Base-by-base conservation (phyloP, 2,329 filamentous ascomycete species). In the Gyromitra esculenta region DNA sequence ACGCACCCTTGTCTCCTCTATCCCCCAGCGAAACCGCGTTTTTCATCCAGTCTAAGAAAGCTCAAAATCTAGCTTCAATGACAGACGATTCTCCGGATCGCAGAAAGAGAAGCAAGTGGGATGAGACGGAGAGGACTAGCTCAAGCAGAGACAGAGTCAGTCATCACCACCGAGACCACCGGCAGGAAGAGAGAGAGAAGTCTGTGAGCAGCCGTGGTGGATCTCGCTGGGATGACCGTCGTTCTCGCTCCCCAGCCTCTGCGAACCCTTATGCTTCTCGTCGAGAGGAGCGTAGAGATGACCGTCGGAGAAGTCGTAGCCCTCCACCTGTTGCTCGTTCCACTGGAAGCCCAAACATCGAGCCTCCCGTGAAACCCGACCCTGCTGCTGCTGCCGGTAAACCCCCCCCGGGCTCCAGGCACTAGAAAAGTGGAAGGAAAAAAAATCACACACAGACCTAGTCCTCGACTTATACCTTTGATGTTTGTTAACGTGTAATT, bases 341-440 rank as follows among this genome's bases (percentile, higher is more conserved):
- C 60, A 86, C 87, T 48, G 65, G 54, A 56, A 75, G 75, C 11
- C 64, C 75, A 6, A 62, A 50, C 9, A 43, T 39, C 4, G 56
- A 75, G n/a, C 84, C 84, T 63, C 82, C 82, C 45, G 84, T 84
- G 48, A 89, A 88, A 77, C 84, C 86, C 68, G 92, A 94, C 84
- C 90, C 92, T 75, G 91, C 91, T 8, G 91, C 91, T 37, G 93
- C 93, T 62, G 92, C 92, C 81, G 92, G 92, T 94, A 87, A 65
- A 86, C 82, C 79, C 25, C 18, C 2, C 2, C 4, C 25, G 25
- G 25, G 2, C 25, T 31, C 25, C 25, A 31, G 25, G 25, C 2
- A 31, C 25, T 13, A 45, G 41, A 13, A 13, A 13, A 5, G 4
- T 1, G 13, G 7, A 45, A 45, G 15, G 41, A 25, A 52, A 7